A percentile compares a stretch with the other conserved stretches of the same genome.
These are phyloP conservation scores for Lachnellula cervina DNA, from an alignment of 2,329 filamentous ascomycete species.

Conservation along the genomic window DNA sequence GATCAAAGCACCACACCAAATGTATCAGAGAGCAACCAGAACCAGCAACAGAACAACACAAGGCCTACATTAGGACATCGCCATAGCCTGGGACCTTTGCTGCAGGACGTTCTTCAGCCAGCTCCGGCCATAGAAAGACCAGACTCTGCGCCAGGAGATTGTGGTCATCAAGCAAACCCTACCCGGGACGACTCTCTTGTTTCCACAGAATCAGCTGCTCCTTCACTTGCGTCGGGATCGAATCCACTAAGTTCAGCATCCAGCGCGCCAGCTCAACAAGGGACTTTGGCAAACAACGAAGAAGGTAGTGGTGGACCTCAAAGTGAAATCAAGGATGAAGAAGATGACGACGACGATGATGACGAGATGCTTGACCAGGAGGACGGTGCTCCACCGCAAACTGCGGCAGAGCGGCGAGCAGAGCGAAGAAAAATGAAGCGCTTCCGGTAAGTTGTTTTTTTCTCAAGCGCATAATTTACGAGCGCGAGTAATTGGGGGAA, in stretches of 20 bases:
- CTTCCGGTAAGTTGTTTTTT: slow-evolving; percentile 55
- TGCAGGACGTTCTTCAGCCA: slow-evolving; percentile 21
- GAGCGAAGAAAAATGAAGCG: slow-evolving; percentile 69
- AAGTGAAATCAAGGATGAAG: slow-evolving; percentile 29
- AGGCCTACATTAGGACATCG: slow-evolving; percentile 29
- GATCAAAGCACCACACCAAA: slow-evolving; percentile 25
- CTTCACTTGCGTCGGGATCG: slow-evolving; percentile 34
- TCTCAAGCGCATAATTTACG: not conserved
- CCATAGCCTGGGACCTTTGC: slow-evolving; percentile 27
- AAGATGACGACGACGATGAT: slow-evolving; percentile 42
- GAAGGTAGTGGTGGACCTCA: slow-evolving; percentile 41
- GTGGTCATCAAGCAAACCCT: slow-evolving; percentile 27
- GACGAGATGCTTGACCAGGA: slow-evolving; percentile 50
- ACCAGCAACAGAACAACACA: slow-evolving; percentile 14
- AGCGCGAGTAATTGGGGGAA: not conserved
- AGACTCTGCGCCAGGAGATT: slow-evolving; percentile 30
- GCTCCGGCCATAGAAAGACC: slow-evolving; percentile 25
- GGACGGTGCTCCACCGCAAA: slow-evolving; percentile 43
- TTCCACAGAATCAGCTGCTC: slow-evolving; percentile 36
- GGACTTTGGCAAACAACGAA: slow-evolving; percentile 40
- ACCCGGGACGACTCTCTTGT: slow-evolving; percentile 37
- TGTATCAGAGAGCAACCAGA: slow-evolving; percentile 17
- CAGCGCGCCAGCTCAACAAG: slow-evolving; percentile 35
- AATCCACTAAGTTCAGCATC: slow-evolving; percentile 39
- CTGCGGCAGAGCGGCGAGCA: slow-evolving; percentile 51